Evolutionary conservation across 1,284 basidiomycete genomes (phyloP).

Genomic region (Ganoderma sinense): DNA sequence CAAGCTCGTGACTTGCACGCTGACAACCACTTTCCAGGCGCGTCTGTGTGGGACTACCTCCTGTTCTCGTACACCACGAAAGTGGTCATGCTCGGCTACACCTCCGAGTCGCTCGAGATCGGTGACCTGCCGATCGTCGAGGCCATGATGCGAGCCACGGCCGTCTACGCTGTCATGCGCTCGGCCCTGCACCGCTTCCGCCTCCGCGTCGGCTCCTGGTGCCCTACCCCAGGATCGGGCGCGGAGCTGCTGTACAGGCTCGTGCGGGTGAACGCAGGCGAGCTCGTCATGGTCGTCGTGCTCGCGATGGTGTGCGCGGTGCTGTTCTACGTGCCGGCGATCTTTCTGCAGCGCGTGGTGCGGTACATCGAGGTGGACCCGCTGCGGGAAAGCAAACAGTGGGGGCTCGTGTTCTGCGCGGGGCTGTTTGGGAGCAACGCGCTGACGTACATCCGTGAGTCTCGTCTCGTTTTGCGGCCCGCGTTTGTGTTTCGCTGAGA

Average conservation of each 20-base stretch:
- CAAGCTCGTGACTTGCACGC: background rate
- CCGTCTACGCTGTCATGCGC: constrained; percentile 50
- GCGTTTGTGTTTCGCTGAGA: constrained; percentile 29
- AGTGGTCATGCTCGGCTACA: constrained; percentile 84
- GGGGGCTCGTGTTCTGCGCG: constrained; percentile 79
- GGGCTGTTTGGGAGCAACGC: constrained; percentile 76
- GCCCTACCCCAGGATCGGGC: constrained; percentile 58
- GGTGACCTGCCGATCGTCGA: constrained; percentile 86
- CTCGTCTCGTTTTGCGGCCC: background rate
- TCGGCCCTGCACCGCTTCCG: constrained; percentile 45
- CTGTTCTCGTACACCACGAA: constrained; percentile 87
- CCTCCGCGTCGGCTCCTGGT: constrained; percentile 56
- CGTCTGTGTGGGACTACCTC: constrained; percentile 61
- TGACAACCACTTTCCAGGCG: constrained; percentile 25
- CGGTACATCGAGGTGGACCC: constrained; percentile 75
- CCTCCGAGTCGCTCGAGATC: constrained; percentile 78
- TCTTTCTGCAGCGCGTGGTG: constrained; percentile 78
- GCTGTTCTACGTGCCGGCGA: constrained; percentile 82
- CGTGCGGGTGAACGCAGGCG: constrained; percentile 56
- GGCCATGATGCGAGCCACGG: constrained; percentile 71
- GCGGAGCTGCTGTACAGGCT: constrained; percentile 69
- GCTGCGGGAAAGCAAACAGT: constrained; percentile 58
- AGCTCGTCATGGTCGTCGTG: constrained; percentile 52
- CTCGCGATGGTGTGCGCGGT: constrained; percentile 71
- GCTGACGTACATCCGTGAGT: constrained; percentile 64